These are phyloP conservation scores for Fusarium nygamai DNA, from an alignment of 2,329 filamentous ascomycete genomes.

Conservation along the genomic window DNA sequence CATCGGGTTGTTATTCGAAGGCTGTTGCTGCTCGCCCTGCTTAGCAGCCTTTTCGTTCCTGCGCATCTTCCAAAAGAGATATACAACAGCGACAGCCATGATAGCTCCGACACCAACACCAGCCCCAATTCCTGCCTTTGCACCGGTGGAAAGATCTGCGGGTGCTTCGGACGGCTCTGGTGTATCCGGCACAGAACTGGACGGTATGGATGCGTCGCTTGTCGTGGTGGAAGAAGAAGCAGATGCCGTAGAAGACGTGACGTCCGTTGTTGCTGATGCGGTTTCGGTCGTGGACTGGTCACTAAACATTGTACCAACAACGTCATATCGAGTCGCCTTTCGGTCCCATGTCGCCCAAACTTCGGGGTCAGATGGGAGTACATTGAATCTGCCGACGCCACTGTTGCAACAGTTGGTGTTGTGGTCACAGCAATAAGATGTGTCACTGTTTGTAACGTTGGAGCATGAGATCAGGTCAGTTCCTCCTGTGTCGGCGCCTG, in stretches of 20 bases:
- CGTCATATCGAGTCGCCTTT: conserved; percentile 21
- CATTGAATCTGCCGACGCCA: conserved; percentile 40
- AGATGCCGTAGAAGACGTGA: background rate
- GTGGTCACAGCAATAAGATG: conserved; percentile 42
- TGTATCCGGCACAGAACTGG: background rate
- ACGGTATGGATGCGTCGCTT: background rate
- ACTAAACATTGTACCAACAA: conserved; percentile 29
- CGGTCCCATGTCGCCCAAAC: conserved; percentile 35
- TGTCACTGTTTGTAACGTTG: conserved; percentile 38
- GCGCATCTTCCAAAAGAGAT: conserved; percentile 26
- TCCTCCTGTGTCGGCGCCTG: conserved; percentile 36
- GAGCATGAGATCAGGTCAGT: conserved; percentile 42
- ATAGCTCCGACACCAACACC: conserved; percentile 4
- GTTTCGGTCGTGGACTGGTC: background rate
- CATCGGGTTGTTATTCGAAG: background rate
- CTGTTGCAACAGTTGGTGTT: conserved; percentile 36
- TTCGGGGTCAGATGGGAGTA: conserved; percentile 35
- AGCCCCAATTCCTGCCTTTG: conserved; percentile 25
- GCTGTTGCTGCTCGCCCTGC: background rate
- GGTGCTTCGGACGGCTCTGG: background rate
- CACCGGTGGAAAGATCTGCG: background rate
- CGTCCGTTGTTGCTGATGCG: background rate
- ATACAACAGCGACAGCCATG: background rate
- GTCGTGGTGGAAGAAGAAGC: background rate
- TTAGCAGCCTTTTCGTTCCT: conserved; percentile 5